Evolutionary conservation across 768 basidiomycete genomes (phyloP).

Genomic region (Auricularia sp.): DNA sequence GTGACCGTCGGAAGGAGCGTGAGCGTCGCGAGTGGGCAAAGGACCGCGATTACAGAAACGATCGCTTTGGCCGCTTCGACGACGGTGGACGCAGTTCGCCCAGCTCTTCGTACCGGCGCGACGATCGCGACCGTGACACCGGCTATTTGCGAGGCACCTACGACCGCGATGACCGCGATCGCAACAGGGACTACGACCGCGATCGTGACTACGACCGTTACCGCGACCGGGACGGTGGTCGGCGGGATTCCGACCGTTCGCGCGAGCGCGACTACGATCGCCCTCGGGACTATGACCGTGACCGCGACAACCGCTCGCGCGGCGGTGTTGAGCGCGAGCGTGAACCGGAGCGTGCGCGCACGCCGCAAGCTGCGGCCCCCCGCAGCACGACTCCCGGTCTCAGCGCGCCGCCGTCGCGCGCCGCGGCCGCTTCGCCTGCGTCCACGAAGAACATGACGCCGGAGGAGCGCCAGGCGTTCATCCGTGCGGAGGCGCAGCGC

Average conservation of each 20-base stretch:
- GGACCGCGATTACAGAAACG: conserved; percentile 78
- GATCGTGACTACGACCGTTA: conserved; percentile 36
- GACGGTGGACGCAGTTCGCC: conserved; percentile 16
- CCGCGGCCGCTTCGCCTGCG: conserved; percentile 36
- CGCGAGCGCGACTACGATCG: conserved; percentile 20
- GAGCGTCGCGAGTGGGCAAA: conserved; percentile 71
- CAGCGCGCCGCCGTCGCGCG: conserved; percentile 12
- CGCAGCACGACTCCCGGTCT: conserved; percentile 27
- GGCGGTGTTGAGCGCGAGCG: conserved; percentile 7
- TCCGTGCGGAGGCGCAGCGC: conserved; percentile 68
- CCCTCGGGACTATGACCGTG: background rate
- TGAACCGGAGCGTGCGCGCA: conserved; percentile 7
- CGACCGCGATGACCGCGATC: conserved; percentile 32
- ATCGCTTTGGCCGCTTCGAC: conserved; percentile 35
- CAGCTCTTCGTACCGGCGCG: conserved; percentile 29
- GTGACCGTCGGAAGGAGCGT: conserved; percentile 64
- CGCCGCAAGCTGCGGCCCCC: conserved; percentile 43
- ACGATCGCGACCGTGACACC: conserved; percentile 28
- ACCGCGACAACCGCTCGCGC: conserved; percentile 8
- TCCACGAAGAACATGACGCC: conserved; percentile 68
- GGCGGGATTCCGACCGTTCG: too few relatives aligned
- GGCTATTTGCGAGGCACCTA: conserved; percentile 27
- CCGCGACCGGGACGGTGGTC: conserved; percentile 15
- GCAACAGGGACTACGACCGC: conserved; percentile 24
- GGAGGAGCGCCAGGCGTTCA: conserved; percentile 70